Evolutionary conservation across 805 yeast genomes (phyloP).

Genomic region (Tetrapisispora phaffii): DNA sequence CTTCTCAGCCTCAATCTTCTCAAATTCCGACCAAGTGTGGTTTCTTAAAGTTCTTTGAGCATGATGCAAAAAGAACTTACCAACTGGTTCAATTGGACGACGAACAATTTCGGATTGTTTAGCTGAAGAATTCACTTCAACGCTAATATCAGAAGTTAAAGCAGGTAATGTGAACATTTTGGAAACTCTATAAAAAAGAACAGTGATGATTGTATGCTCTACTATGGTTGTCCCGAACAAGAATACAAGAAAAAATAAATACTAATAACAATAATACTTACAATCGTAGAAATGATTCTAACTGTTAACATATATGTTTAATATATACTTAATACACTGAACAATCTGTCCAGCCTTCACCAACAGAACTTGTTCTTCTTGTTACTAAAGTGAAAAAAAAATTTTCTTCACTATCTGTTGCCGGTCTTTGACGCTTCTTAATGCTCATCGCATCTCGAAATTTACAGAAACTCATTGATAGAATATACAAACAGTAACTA

Average conservation of each 20-base stretch:
- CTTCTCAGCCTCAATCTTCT: conserved; percentile 83
- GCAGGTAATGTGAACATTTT: conserved; percentile 34
- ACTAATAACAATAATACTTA: too few species aligned
- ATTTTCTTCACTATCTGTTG: too few species aligned
- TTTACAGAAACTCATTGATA: not conserved
- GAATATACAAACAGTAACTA: too few species aligned
- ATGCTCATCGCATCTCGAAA: not conserved
- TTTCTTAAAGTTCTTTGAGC: conserved; percentile 93
- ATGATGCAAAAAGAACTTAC: conserved; percentile 90
- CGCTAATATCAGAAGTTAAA: conserved; percentile 46
- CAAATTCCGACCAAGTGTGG: conserved; percentile 97
- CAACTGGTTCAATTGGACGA: conserved; percentile 92
- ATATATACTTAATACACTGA: too few species aligned
- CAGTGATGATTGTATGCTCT: not conserved
- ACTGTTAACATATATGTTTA: too few species aligned
- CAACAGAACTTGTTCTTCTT: too few species aligned
- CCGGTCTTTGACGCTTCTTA: too few species aligned
- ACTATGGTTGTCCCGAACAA: too few species aligned
- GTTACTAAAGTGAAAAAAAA: not conserved
- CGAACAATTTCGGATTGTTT: conserved; percentile 51
- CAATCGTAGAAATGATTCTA: too few species aligned
- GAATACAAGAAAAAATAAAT: not conserved
- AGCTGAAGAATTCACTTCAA: conserved; percentile 41
- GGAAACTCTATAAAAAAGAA: not conserved
- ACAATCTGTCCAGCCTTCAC: too few species aligned